Base-by-base conservation (phyloP, 208 protist species). In the Leishmania mexicana region DNA sequence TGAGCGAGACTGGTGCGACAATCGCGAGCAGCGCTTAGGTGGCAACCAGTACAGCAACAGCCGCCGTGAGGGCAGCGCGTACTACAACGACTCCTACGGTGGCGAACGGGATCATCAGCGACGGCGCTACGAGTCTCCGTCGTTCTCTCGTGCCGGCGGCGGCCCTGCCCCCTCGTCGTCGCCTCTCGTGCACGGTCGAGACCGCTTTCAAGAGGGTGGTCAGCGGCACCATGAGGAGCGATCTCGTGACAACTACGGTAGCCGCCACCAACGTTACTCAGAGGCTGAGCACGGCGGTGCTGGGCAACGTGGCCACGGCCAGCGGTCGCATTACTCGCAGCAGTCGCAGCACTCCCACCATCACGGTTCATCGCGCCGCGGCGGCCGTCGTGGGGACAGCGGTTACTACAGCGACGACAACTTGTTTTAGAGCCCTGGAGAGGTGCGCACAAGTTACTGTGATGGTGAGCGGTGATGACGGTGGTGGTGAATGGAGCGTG, bases 341-440 rank as follows among this genome's bases (percentile, higher is more conserved):
- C 75, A 79, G 64, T 40, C 24, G 38, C 60, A 57, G 53, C 58
- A 64, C 19, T 71, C 42, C 13, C 68, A 64, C 57, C 54, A 75
- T 17, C 68, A 80, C 17, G 74, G 72, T 28, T 70, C 74, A 19
- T n/a, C 60, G 35, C 45, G 65, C n/a, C 65, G 75, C 58, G 67
- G 82, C 10, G 79, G 83, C 31, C 73, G 73, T 35, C 54, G 71
- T 21, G 81, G 78, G 21, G 47, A 78, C 71, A 58, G 81, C 8
- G 85, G 70, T 35, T 78, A 80, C 74, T 79, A 88, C 65, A 81
- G 79, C 78, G 81, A 71, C 6, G 86, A 92, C 40, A 71, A 87
- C 71, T 31, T 89, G 47, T 92, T 88, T 82, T 92, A 89, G 76
- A 57, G 42, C 21, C 49, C 57, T 75, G 38, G 70, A 54, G 40